Base-by-base conservation (phyloP, 805 yeast species). In the Saccharomycopsis fodiens region DNA sequence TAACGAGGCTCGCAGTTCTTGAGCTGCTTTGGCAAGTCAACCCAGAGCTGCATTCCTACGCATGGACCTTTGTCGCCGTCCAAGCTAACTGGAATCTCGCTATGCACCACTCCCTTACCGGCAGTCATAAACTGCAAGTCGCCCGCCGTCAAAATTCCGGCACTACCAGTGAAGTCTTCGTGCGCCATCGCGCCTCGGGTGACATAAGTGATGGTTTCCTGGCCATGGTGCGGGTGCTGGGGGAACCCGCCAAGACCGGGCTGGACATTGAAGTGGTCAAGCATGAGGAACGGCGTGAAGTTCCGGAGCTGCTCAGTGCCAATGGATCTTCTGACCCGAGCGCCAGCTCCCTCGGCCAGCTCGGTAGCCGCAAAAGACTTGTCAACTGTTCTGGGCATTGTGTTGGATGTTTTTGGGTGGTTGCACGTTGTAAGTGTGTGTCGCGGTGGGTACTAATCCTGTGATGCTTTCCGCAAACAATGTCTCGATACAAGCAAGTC, bases 121-220 rank as follows among this genome's bases (percentile, higher is more conserved):
- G 96, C 95, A 23, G 95, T 87, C 96, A 87, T 87, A 62, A 87
- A 86, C 62, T 87, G 96, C 54, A 88, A 68, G 59, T 87, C 96
- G 47, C 95, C 96, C 4, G 86, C 77, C 93, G 57, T 86, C 95
- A 30, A 85, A n/a, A n/a, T n/a, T n/a, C n/a, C n/a, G n/a, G n/a
- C n/a, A n/a, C n/a, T n/a, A n/a, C n/a, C n/a, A n/a, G n/a, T n/a
- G n/a, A n/a, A n/a, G n/a, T n/a, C n/a, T n/a, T n/a, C n/a, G n/a
- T n/a, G n/a, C n/a, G n/a, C n/a, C n/a, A n/a, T n/a, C n/a, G n/a
- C n/a, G n/a, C n/a, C n/a, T n/a, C n/a, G n/a, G n/a, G n/a, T n/a
- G n/a, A n/a, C n/a, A n/a, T n/a, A n/a, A n/a, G n/a, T n/a, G n/a
- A n/a, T n/a, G n/a, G n/a, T n/a, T n/a, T n/a, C n/a, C n/a, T n/a